These are phyloP conservation scores for Crithidia brevicula DNA, from an alignment of 208 protist species.

Conservation along the genomic window DNA sequence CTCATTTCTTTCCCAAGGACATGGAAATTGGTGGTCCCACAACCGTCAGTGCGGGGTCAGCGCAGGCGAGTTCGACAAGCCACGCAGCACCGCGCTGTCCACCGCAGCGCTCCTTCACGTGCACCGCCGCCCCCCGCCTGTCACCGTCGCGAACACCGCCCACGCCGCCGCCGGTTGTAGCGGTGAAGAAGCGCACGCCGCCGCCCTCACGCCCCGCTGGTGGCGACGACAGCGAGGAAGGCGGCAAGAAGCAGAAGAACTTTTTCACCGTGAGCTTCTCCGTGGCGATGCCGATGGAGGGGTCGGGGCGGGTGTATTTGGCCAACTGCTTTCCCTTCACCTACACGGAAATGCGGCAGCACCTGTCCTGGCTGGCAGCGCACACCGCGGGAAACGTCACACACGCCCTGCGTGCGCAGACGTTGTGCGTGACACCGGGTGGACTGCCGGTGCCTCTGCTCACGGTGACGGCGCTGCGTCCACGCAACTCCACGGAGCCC, in stretches of 20 bases:
- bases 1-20: slow-evolving; percentile 29
- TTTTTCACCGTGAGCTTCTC: slow-evolving; percentile 95
- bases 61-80: neutral
- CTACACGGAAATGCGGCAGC: slow-evolving; percentile 88
- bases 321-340: slow-evolving; percentile 97
- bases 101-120: neutral
- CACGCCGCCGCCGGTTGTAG: slow-evolving; percentile 18
- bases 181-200: neutral
- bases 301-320: slow-evolving; percentile 87
- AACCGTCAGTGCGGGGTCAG: neutral
- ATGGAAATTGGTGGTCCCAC: slow-evolving; percentile 2
- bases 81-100: neutral
- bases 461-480: slow-evolving; percentile 82
- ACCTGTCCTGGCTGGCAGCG: slow-evolving; percentile 52
- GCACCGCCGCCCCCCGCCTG: slow-evolving; percentile 4
- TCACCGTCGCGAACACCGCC: slow-evolving; percentile 16
- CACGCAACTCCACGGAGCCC: slow-evolving; percentile 11
- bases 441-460: slow-evolving; percentile 91
- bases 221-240: slow-evolving; percentile 6
- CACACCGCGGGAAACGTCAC: neutral
- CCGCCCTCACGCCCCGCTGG: neutral
- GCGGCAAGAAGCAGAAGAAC: slow-evolving; percentile 28
- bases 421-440: slow-evolving; percentile 87
- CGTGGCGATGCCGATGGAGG: slow-evolving; percentile 74
- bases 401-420: slow-evolving; percentile 34